Evolutionary conservation across 148 eudicot species (phyloP), one percentile per base, ranked within the genome.

Genomic region (Polygonum aviculare): DNA sequence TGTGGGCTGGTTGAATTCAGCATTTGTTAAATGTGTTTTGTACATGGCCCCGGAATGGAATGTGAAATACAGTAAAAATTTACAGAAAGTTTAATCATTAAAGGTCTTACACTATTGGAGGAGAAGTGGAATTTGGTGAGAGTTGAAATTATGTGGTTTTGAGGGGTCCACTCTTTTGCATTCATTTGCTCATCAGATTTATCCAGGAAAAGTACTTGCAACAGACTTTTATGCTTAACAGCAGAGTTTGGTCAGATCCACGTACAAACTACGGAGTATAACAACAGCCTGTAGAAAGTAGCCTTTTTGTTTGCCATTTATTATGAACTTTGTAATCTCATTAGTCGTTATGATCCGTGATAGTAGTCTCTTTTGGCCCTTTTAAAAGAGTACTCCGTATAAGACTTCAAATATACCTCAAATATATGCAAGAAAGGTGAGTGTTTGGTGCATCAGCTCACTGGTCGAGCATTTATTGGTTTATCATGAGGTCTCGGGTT

Each of bases 221-320:
- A 35, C 39, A 12, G 19, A 31, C 12, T 63, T 33, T 63, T 31
- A 57, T n/a, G 63, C 3, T 10, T 21, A 22, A 57, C 3, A 21
- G 11, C 62, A n/a, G n/a, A 55, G 41, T 33, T 65, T 65, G 72
- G 44, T 67, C 72, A 36, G 72, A 67, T 67, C 21, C 44, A 67
- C 21, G 72, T 67, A 12, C 7, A 63, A 31, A 63, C 7, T 63
- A 12, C 31, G n/a, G n/a, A n/a, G n/a, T n/a, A 26, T 26, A 26
- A 26, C 3, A 63, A 3, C 18, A 8, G 45, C 14, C 44, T 67
- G 19, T 12, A 41, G 44, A 38, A 38, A 67, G 45, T 16, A 33
- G 72, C 9, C 5, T 38, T 67, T 67, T 8, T 67, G 72, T n/a
- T 67, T 67, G 72, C 72, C 44, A 67, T 67, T 67, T 35, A 67